Base-by-base conservation (phyloP, 2,329 filamentous ascomycete species). In the Pezicula rhizophila region DNA sequence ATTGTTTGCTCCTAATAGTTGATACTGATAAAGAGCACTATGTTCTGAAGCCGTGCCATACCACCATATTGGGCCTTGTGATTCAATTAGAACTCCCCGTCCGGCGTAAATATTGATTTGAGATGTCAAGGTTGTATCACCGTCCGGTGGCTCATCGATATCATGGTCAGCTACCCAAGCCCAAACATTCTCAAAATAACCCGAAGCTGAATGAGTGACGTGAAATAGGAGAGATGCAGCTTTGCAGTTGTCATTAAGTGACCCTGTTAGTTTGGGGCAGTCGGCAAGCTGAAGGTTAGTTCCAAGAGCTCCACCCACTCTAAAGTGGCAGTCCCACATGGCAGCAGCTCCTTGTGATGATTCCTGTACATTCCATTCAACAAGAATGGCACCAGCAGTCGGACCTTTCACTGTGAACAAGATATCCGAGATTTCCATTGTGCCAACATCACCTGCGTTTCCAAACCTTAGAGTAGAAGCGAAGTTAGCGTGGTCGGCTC, bases 391-490 rank as follows among this genome's bases (percentile, higher is more conserved):
- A 2, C 68, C 68, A 1, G 66, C 60, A 6, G 62, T 66, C 3
- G 62, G 51, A 1, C 68, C 68, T n/a, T 45, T 66, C 64, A 20
- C 73, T 2, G 66, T 65, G 47, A 75, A 77, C 10, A 70, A 47
- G 46, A 71, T 56, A 44, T 68, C 60, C 8, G 59, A 58, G 5
- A 70, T 68, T 46, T 71, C 67, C 6, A 70, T 52, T 8, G 60
- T 54, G 73, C 76, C 61, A 23, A 79, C 64, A 1, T 74, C 66
- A 35, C 64, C 64, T 0, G 76, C 74, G 20, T 64, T 64, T 20
- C 55, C 61, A 0, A 28, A 67, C 6, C 23, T 23, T 23, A 23
- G 23, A 23, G 23, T 5, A 7, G 23, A 23, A 23, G 23, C 23
- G 6, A 23, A 23, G 5, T 23, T 23, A 23, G 23, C 23, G 1